Evolutionary conservation across 1,284 basidiomycete genomes (phyloP).

Genomic region (Microbotryum violaceum): DNA sequence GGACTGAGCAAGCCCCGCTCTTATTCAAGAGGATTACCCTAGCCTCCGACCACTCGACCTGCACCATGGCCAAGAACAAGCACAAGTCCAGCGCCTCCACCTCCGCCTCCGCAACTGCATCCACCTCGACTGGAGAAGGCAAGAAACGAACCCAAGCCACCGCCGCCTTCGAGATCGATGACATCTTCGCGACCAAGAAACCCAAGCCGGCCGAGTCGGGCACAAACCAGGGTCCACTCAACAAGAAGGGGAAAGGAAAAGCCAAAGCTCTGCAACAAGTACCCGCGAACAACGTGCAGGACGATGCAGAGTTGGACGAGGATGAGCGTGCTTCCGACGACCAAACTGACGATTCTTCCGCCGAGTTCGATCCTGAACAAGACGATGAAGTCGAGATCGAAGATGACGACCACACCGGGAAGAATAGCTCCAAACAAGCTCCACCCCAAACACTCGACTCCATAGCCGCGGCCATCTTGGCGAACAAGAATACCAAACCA

Average conservation of each 20-base stretch:
- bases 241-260: slow-evolving; percentile 7
- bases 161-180: slow-evolving; percentile 32
- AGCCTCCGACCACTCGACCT: background rate
- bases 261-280: background rate
- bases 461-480: no score
- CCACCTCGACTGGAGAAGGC: background rate
- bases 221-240: background rate
- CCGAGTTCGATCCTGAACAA: background rate
- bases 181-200: slow-evolving; percentile 33
- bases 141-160: slow-evolving; percentile 14
- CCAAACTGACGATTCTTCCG: background rate
- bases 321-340: no score
- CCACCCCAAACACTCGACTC: no score
- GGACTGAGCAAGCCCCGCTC: no score
- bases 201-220: slow-evolving; percentile 6
- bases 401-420: background rate
- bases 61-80: background rate
- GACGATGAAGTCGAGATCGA: slow-evolving; percentile 14
- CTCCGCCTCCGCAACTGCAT: background rate
- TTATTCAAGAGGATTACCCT: no score
- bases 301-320: background rate
- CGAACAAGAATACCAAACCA: no score
- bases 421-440: no score
- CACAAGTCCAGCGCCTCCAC: background rate
- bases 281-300: background rate